phyloP scores from a whole-genome alignment of 2,329 filamentous ascomycete genomes.

The Colletotrichum tabaci region DNA sequence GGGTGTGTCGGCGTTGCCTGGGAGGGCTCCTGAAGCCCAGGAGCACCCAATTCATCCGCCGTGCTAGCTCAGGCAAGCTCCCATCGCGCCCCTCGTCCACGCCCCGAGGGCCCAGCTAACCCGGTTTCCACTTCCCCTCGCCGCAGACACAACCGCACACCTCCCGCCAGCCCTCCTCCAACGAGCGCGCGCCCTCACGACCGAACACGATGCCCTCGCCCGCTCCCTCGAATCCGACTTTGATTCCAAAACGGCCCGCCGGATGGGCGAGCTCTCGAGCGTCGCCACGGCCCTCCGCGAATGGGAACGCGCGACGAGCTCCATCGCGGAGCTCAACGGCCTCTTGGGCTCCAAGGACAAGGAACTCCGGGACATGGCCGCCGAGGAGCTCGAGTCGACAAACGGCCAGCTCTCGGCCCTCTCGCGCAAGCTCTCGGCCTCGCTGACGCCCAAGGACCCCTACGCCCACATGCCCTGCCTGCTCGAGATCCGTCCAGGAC shows the following conservation, averaged over 20 bases:
- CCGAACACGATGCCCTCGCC: slow-evolving; percentile 71
- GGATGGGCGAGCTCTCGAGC: slow-evolving; percentile 72
- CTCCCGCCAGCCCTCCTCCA: slow-evolving; percentile 71
- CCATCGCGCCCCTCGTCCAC: neutral
- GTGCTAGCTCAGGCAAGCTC: slow-evolving; percentile 57
- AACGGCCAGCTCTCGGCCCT: slow-evolving; percentile 73
- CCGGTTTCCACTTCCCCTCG: slow-evolving; percentile 18
- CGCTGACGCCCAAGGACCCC: slow-evolving; percentile 88
- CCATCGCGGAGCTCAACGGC: slow-evolving; percentile 67
- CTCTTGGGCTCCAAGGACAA: slow-evolving; percentile 68
- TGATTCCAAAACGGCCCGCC: slow-evolving; percentile 70
- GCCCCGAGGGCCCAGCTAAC: slow-evolving; percentile 19
- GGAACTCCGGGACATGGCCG: slow-evolving; percentile 83
- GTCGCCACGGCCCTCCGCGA: slow-evolving; percentile 71
- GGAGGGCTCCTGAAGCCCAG: slow-evolving; percentile 52
- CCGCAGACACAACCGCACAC: slow-evolving; percentile 48
- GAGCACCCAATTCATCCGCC: slow-evolving; percentile 53
- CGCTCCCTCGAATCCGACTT: slow-evolving; percentile 67
- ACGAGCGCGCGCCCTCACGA: slow-evolving; percentile 70
- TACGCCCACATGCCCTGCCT: slow-evolving; percentile 93
- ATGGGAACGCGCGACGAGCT: slow-evolving; percentile 69
- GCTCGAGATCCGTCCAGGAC: slow-evolving; percentile 91
- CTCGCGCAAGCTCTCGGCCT: slow-evolving; percentile 78
- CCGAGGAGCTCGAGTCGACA: slow-evolving; percentile 84
- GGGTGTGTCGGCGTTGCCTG: slow-evolving; percentile 68